phyloP scores from a whole-genome alignment of 352 stramenopile genomes.

The Pythium vanterpoolii region DNA sequence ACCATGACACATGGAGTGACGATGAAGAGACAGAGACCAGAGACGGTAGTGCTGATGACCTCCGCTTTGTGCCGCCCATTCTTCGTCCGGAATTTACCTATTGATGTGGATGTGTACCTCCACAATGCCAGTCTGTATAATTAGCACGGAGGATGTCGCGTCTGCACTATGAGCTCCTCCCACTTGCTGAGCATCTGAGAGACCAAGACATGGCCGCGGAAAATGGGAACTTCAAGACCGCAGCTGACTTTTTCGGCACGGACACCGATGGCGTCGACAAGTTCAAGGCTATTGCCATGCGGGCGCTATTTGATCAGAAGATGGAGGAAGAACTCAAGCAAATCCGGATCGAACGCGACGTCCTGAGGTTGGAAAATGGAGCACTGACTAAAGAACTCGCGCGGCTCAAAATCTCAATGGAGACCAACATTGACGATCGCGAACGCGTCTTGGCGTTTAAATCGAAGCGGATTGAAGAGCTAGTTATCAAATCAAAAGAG shows the following conservation, averaged over 20 bases:
- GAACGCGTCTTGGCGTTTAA: constrained; percentile 67
- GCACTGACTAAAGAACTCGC: constrained; percentile 33
- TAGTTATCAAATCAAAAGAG: constrained; percentile 45
- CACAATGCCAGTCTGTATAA: constrained; percentile 1
- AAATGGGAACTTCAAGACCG: constrained; percentile 22
- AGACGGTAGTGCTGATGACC: neutral
- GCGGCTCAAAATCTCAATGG: constrained; percentile 40
- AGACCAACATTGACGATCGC: constrained; percentile 59
- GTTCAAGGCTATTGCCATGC: constrained; percentile 61
- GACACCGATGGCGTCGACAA: constrained; percentile 49
- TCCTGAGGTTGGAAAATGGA: constrained; percentile 33
- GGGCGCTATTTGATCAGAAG: constrained; percentile 65
- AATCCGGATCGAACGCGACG: constrained; percentile 38
- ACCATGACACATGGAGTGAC: constrained; percentile 58
- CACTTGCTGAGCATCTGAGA: no score
- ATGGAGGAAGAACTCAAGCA: constrained; percentile 53
- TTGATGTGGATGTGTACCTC: constrained; percentile 14
- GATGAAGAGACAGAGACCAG: constrained; percentile 23
- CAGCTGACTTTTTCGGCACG: constrained; percentile 54
- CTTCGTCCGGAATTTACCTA: constrained; percentile 29
- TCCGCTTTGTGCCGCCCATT: constrained; percentile 65
- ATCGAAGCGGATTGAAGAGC: constrained; percentile 59
- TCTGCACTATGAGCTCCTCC: no score
- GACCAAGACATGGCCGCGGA: constrained; percentile 1
- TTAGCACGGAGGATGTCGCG: neutral